Evolutionary conservation across 208 protist species (phyloP), one percentile per base, ranked within the genome.

Genomic region (Naegleria gruberi): DNA sequence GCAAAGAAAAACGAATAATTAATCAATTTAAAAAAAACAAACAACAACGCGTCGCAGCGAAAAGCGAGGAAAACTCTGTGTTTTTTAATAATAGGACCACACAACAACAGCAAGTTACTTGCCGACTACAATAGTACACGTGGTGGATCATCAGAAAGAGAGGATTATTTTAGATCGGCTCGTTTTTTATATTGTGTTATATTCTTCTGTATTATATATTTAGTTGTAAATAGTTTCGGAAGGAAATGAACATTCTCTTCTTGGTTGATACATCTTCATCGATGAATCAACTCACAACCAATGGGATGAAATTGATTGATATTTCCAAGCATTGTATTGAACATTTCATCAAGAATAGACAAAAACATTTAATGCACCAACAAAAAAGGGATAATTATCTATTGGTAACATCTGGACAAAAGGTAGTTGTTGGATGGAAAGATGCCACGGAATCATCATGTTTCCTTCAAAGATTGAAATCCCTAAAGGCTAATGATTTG

Each of bases 271-370:
- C 86, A n/a, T 81, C 47, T 34, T 41, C 37, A 4, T 89, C 86
- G 7, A 89, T 89, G 86, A 89, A 77, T 77, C 86, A 89, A 81
- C 41, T 45, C 77, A 46, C 47, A 40, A 10, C 10, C 0, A 46
- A 44, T 46, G 86, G 86, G 3, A 77, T 89, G 46, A 46, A 15
- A 10, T 46, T 77, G 19, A 40, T 89, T 4, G 86, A 89, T 89
- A 45, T 89, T 89, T 10, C 51, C 26, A 89, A 89, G 37, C 45
- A 34, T 77, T 47, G 23, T 5, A 23, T 89, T 30, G 86, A 89
- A 77, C 51, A 89, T 44, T 89, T 89, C 81, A 77, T 89, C 19
- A 89, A 89, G 37, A 43, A 45, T 12, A 40, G 86, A 89, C 30
- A 45, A 15, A 89, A 34, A 77, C 37, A 89, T 77, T 5, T 41